Percentiles rank a stretch among this genome's conserved stretches.
Evolutionary conservation across 345 rosid genomes (phyloP).

Genomic region (Noccaea bulbosa): DNA sequence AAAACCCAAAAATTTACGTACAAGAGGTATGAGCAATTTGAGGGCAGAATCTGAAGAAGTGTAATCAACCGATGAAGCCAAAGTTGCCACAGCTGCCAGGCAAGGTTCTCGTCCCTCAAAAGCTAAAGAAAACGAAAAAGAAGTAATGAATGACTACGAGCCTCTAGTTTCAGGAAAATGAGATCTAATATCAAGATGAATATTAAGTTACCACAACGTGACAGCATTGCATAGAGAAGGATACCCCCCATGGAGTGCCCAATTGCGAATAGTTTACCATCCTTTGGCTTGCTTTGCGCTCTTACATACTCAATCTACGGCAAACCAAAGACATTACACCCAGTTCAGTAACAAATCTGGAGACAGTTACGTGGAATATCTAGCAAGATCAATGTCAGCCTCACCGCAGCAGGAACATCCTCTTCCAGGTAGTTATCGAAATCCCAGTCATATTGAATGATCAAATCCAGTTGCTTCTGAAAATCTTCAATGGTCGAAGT

Average conservation of each 20-base stretch:
- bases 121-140: conserved; percentile 51
- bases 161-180: conserved; percentile 19
- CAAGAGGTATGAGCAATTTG: conserved; percentile 88
- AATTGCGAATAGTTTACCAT: conserved; percentile 77
- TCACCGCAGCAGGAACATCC: conserved; percentile 99
- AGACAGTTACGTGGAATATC: neutral
- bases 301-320: conserved; percentile 46
- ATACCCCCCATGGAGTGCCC: conserved; percentile 67
- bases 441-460: conserved; percentile 93
- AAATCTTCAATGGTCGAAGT: conserved; percentile 81
- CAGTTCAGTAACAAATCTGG: conserved; percentile 22
- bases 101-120: conserved; percentile 72
- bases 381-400: conserved; percentile 54
- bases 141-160: conserved; percentile 1
- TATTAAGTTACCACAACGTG: conserved; percentile 42
- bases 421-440: conserved; percentile 92
- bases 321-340: conserved; percentile 40
- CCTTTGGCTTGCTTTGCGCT: conserved; percentile 62
- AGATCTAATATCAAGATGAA: conserved; percentile 15
- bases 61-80: conserved; percentile 95
- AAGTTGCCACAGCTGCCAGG: conserved; percentile 73
- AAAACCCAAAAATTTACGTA: conserved; percentile 46
- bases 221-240: conserved; percentile 50
- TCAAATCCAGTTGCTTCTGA: conserved; percentile 92
- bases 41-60: conserved; percentile 79